phyloP scores from a whole-genome alignment of 805 yeast genomes.

The Yarrowia sp. region DNA sequence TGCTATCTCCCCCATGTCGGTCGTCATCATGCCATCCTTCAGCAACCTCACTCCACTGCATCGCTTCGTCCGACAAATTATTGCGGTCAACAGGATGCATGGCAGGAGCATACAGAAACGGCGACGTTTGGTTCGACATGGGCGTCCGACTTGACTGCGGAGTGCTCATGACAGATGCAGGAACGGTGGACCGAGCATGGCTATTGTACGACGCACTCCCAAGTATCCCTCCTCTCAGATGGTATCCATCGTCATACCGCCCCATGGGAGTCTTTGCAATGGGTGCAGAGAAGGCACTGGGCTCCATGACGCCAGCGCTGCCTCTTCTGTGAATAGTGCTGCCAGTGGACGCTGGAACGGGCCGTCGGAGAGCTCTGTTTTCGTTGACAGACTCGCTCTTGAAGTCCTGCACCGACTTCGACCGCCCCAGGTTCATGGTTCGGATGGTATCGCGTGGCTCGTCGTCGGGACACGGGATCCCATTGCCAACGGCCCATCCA shows the following conservation, averaged over 20 bases:
- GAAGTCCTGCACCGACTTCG: slow-evolving; percentile 20
- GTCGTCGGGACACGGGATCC: slow-evolving; percentile 2
- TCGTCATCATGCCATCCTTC: slow-evolving; percentile 19
- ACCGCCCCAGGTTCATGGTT: slow-evolving; percentile 16
- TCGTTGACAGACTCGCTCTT: background rate
- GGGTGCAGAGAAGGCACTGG: slow-evolving; percentile 19
- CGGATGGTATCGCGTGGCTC: slow-evolving; percentile 11
- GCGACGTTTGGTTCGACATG: slow-evolving; percentile 8
- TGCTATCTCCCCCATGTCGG: background rate
- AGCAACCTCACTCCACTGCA: slow-evolving; percentile 21
- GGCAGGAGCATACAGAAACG: slow-evolving; percentile 20
- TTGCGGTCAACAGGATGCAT: slow-evolving; percentile 7
- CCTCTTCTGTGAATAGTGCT: background rate
- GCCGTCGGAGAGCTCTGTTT: background rate
- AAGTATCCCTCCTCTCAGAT: background rate
- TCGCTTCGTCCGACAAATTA: slow-evolving; percentile 10
- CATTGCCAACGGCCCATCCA: slow-evolving; percentile 9
- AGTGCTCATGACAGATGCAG: slow-evolving; percentile 17
- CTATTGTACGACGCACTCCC: slow-evolving; percentile 20
- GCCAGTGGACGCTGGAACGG: slow-evolving; percentile 7
- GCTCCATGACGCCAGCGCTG: slow-evolving; percentile 10
- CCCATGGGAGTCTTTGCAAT: slow-evolving; percentile 9
- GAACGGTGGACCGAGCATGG: slow-evolving; percentile 5
- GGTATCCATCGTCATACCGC: slow-evolving; percentile 15
- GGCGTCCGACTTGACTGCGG: slow-evolving; percentile 20